These are phyloP conservation scores for Atractiella rhizophila DNA, from an alignment of 768 basidiomycete species.

Conservation along the genomic window DNA sequence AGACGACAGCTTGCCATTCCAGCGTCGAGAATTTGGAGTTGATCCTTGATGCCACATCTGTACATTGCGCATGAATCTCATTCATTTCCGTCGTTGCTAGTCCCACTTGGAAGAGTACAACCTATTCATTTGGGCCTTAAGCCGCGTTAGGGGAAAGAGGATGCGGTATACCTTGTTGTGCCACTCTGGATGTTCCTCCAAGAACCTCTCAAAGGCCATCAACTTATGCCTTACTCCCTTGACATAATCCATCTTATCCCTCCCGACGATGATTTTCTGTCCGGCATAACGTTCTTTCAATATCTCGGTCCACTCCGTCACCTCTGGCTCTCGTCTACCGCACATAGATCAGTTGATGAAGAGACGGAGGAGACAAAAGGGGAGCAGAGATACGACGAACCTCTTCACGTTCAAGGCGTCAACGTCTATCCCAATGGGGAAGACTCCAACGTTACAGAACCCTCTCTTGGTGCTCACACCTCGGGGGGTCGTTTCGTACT, in stretches of 20 bases:
- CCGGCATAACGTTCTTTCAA: slow-evolving; percentile 60
- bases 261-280: slow-evolving; percentile 62
- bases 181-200: slow-evolving; percentile 53
- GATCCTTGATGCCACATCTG: slow-evolving; percentile 51
- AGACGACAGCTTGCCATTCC: slow-evolving; percentile 2
- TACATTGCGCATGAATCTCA: slow-evolving; percentile 44
- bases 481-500: slow-evolving; percentile 47
- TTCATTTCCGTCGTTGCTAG: slow-evolving; percentile 55
- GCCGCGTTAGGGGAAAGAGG: no score
- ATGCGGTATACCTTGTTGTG: slow-evolving; percentile 46
- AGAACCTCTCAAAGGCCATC: slow-evolving; percentile 53
- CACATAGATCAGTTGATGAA: no score
- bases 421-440: slow-evolving; percentile 85
- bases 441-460: slow-evolving; percentile 57
- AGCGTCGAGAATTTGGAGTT: slow-evolving; percentile 52
- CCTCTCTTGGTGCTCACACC: slow-evolving; percentile 54
- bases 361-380: no score
- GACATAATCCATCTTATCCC: slow-evolving; percentile 69
- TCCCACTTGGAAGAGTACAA: slow-evolving; percentile 66
- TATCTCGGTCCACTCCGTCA: slow-evolving; percentile 52
- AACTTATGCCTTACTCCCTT: slow-evolving; percentile 41
- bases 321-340: slow-evolving; percentile 48
- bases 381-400: no score
- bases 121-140: no score
- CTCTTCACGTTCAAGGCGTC: slow-evolving; percentile 57